Evolutionary conservation across 441 rosid species (phyloP).

Genomic region (California macrophylla): DNA sequence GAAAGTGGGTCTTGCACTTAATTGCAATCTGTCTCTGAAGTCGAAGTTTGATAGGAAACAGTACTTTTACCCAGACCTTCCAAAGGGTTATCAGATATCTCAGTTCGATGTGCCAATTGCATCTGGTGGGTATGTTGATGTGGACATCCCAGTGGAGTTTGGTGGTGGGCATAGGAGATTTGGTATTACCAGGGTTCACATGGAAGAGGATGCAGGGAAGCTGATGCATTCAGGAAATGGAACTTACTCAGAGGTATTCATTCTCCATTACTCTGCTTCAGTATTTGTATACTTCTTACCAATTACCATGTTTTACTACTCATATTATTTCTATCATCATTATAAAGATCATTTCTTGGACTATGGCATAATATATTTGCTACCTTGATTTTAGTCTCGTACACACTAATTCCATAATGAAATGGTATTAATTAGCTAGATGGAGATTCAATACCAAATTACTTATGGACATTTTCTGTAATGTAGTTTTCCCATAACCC

Average conservation of each 20-base stretch:
- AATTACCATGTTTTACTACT: background rate
- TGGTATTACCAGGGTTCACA: conserved; percentile 86
- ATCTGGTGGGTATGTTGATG: conserved; percentile 53
- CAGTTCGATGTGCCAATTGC: conserved; percentile 93
- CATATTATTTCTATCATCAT: background rate
- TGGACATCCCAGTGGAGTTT: conserved; percentile 79
- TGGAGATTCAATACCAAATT: background rate
- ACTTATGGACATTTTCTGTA: background rate
- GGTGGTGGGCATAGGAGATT: conserved; percentile 85
- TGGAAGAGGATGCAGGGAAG: conserved; percentile 98
- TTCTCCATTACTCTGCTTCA: conserved; percentile 15
- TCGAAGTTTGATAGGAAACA: conserved; percentile 92
- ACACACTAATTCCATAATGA: background rate
- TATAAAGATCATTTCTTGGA: background rate
- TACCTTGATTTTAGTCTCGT: background rate
- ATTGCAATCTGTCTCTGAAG: conserved; percentile 64
- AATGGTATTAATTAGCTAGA: background rate
- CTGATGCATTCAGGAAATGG: conserved; percentile 67
- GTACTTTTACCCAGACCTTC: conserved; percentile 93
- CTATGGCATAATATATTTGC: background rate
- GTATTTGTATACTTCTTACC: background rate
- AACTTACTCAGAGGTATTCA: conserved; percentile 51
- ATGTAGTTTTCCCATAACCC: background rate
- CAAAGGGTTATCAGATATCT: conserved; percentile 90
- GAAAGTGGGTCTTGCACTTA: conserved; percentile 75